Evolutionary conservation across 192 early-diverging fungal species (phyloP).

Genomic region (Rhizophlyctis rosea): DNA sequence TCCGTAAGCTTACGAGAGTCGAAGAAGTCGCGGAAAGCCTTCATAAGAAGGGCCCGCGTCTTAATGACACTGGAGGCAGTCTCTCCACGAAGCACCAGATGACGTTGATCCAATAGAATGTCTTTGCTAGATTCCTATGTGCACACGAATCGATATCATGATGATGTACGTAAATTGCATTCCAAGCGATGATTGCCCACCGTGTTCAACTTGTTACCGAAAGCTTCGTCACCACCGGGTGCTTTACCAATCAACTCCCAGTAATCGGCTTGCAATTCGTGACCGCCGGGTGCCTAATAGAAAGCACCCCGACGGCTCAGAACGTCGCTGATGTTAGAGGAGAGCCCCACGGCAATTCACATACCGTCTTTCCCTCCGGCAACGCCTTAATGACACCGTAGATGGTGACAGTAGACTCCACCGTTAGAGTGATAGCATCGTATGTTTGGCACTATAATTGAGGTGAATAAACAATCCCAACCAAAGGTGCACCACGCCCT

Average conservation of each 20-base stretch:
- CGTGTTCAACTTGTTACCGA: slow-evolving; percentile 83
- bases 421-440: slow-evolving; percentile 87
- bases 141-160: no score
- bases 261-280: slow-evolving; percentile 93
- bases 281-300: slow-evolving; percentile 84
- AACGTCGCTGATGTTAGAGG: not conserved
- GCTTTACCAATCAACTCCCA: slow-evolving; percentile 93
- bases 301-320: not conserved
- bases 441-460: slow-evolving; percentile 79
- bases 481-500: not conserved
- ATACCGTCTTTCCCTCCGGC: slow-evolving; percentile 75
- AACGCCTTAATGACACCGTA: slow-evolving; percentile 84
- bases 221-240: slow-evolving; percentile 90
- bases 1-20: slow-evolving; percentile 74
- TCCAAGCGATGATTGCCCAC: no score
- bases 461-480: not conserved
- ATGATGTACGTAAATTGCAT: no score
- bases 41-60: slow-evolving; percentile 80
- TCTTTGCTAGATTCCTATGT: slow-evolving; percentile 77
- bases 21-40: slow-evolving; percentile 95
- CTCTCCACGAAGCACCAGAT: slow-evolving; percentile 93
- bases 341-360: not conserved
- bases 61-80: slow-evolving; percentile 81
- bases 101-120: slow-evolving; percentile 87
- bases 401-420: slow-evolving; percentile 89